Evolutionary conservation across 345 rosid genomes (phyloP), one percentile per base, ranked within the genome.

Genomic region (Eucalyptus pauciflora): DNA sequence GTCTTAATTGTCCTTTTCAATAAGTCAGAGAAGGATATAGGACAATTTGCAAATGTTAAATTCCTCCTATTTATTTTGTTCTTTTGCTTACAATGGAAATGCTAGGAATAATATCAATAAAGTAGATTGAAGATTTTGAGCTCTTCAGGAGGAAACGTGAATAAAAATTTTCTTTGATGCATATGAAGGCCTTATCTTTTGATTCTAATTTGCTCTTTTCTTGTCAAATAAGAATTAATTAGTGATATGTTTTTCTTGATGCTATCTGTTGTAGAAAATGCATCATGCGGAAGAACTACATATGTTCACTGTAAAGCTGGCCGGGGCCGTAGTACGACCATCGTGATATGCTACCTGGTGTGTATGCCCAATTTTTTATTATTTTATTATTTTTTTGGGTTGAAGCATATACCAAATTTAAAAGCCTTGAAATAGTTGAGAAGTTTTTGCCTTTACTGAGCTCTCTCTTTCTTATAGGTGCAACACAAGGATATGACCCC

Each of bases 271-370:
- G 91, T 58, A 98, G 99, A 92, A 87, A 98, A 98, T 93, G 96
- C 90, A 41, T 91, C 88, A 52, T 79, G 76, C 81, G 93, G 96
- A 87, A 89, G 88, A 89, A 95, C 96, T 18, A 97, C 99, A 16
- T 98, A 97, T 85, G 99, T 98, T 87, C 99, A 98, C 91, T 97
- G 99, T 93, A 98, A 98, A 93, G 99, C 99, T 58, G 99, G 99
- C 49, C 94, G 99, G 56, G 99, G 99, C 50, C 99, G 99, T 86
- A 98, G 99, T 91, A 98, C 99, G 33, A 98, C 99, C 49, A 60
- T 98, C 86, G 99, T 97, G 89, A 90, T 98, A 52, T 97, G 99
- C 91, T 98, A 96, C 94, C 92, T 98, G 96, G 99, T 97, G 50
- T 86, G 96, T 95, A 71, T 87, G 46, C 43, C 80, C 25, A 51